phyloP scores from a whole-genome alignment of 2,329 filamentous ascomycete genomes.

The Lasiodiplodia citricola region DNA sequence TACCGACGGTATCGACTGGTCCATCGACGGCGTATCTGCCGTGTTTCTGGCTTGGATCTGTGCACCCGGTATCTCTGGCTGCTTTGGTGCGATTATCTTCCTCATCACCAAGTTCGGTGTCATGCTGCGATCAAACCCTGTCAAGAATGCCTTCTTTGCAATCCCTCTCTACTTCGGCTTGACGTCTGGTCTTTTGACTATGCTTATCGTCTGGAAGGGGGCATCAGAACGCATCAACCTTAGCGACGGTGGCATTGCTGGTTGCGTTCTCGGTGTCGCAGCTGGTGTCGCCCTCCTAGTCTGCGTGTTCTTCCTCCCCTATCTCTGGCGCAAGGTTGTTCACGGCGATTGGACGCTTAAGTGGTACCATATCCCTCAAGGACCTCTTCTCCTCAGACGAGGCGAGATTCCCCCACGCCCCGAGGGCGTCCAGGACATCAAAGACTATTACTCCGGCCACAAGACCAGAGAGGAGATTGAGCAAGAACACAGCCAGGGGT shows the following conservation, averaged over 20 bases:
- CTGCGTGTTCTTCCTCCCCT: constrained; percentile 62
- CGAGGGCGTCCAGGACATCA: constrained; percentile 47
- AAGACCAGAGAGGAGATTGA: constrained; percentile 60
- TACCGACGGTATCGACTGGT: constrained; percentile 60
- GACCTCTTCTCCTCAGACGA: constrained; percentile 58
- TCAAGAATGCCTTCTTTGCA: constrained; percentile 57
- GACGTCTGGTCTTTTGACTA: constrained; percentile 60
- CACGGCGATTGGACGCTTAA: constrained; percentile 66
- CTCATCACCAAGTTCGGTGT: constrained; percentile 62
- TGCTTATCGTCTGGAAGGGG: constrained; percentile 53
- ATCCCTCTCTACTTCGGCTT: constrained; percentile 65
- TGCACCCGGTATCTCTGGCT: constrained; percentile 61
- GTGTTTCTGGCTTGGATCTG: constrained; percentile 68
- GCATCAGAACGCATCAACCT: constrained; percentile 54
- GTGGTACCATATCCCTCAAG: constrained; percentile 59
- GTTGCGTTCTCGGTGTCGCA: constrained; percentile 61
- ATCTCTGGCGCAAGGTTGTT: constrained; percentile 63
- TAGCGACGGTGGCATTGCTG: constrained; percentile 55
- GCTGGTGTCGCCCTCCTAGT: constrained; percentile 57
- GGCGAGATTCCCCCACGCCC: constrained; percentile 49
- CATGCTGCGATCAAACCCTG: constrained; percentile 59
- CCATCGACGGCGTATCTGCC: constrained; percentile 61
- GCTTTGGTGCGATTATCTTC: constrained; percentile 62
- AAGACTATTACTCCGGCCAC: constrained; percentile 64
- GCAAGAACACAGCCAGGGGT: constrained; percentile 32